Base-by-base conservation (phyloP, 1,284 basidiomycete species). In the Thecaphora thlaspeos region DNA sequence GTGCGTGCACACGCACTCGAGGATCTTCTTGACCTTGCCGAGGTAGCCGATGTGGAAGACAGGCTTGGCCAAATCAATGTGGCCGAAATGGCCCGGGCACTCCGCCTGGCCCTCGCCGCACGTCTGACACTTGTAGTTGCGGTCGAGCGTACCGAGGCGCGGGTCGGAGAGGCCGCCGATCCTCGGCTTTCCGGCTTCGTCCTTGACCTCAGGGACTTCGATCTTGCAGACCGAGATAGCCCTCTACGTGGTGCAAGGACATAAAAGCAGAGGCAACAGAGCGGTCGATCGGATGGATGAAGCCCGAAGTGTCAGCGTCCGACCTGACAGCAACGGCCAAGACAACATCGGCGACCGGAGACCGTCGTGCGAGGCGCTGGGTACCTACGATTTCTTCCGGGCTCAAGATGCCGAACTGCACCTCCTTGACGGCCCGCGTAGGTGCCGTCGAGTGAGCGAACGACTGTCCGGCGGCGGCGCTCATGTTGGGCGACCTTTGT, bases 41-140 rank as follows among this genome's bases (percentile, higher is more conserved):
- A 98, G 87, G 82, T 98, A 99, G 47, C 95, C 92, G 79, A 91
- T 90, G 79, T 92, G 94, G 78, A 93, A 98, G 28, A 96, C 92
- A 17, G 94, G 93, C 69, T 91, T 84, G 44, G 92, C 92, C 70
- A 99, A 83, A 81, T 99, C 95, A 73, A 98, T 93, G 80, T 98
- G 92, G 54, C 93, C 94, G 81, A 98, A 99, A 80, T 98, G 95
- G 51, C 95, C 95, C 28, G 95, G 94, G 81, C 77, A 79, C 38
- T 78, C 76, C 4, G 70, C 70, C 64, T 75, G 74, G 44, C 93
- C 71, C 58, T 94, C 84, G 74, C 92, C 92, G 80, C 95, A 98
- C 23, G 95, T 98, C 82, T 97, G 92, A 79, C 95, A 98, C 83
- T 98, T 98, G 83, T 95, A 97, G 80, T 97, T 97, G 66, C 95